phyloP scores from a whole-genome alignment of 1,284 basidiomycete genomes.

The Filobasidium uniguttulatum region DNA sequence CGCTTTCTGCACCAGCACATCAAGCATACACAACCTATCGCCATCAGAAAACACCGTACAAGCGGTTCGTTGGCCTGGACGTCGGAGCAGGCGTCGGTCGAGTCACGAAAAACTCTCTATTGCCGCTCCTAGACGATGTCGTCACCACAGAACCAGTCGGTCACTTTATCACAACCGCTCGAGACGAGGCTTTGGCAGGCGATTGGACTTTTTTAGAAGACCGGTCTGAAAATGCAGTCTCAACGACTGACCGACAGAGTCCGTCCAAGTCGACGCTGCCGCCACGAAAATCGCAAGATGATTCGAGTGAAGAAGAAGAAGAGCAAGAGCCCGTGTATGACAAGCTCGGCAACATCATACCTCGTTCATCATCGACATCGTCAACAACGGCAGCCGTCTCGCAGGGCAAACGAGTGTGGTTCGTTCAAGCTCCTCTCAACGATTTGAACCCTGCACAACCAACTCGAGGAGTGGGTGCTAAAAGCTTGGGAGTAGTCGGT shows the following conservation, averaged over 20 bases:
- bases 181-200: conserved; percentile 22
- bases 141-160: conserved; percentile 75
- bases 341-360: neutral
- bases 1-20: conserved; percentile 37
- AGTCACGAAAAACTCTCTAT: conserved; percentile 68
- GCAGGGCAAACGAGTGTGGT: conserved; percentile 57
- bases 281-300: neutral
- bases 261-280: neutral
- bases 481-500: conserved; percentile 27
- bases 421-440: conserved; percentile 64
- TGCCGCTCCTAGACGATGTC: conserved; percentile 70
- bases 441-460: conserved; percentile 53
- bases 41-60: neutral
- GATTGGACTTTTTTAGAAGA: conserved; percentile 9
- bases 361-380: neutral
- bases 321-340: neutral
- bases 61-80: conserved; percentile 49
- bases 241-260: neutral
- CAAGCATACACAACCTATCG: conserved; percentile 7
- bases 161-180: conserved; percentile 58
- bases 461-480: conserved; percentile 23
- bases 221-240: neutral
- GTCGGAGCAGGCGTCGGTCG: conserved; percentile 79
- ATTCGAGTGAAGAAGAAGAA: neutral
- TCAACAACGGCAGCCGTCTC: neutral